Evolutionary conservation across 1,284 basidiomycete species (phyloP).

Genomic region (Somion occarium): DNA sequence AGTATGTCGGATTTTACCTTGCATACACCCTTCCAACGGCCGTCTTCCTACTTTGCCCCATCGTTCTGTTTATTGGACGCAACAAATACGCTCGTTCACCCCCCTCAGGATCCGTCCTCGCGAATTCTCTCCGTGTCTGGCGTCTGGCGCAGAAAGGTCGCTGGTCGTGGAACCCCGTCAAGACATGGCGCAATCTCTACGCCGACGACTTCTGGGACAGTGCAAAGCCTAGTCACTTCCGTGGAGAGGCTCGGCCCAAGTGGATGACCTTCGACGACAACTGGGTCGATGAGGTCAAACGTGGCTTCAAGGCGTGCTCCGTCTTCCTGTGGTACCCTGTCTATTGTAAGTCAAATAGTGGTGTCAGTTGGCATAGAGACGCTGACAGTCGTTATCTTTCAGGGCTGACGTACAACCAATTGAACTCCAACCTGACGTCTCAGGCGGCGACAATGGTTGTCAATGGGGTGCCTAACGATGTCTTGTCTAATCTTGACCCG

Average conservation of each 20-base stretch:
- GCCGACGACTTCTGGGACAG: slow-evolving; percentile 75
- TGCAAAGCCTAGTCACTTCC: slow-evolving; percentile 61
- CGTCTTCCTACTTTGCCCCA: slow-evolving; percentile 64
- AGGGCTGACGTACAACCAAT: slow-evolving; percentile 75
- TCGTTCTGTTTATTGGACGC: slow-evolving; percentile 64
- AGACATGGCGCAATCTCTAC: slow-evolving; percentile 42
- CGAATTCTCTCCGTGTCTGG: slow-evolving; percentile 45
- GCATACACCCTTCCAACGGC: slow-evolving; percentile 66
- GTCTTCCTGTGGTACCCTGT: slow-evolving; percentile 80
- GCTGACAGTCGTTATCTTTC: slow-evolving; percentile 10
- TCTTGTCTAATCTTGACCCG: slow-evolving; percentile 79
- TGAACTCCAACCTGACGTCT: slow-evolving; percentile 78
- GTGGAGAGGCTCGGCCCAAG: slow-evolving; percentile 37
- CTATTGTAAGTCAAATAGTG: slow-evolving; percentile 45
- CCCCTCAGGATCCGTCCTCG: slow-evolving; percentile 76
- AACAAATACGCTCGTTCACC: slow-evolving; percentile 66
- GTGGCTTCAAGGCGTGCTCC: slow-evolving; percentile 80
- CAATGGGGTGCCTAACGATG: slow-evolving; percentile 76
- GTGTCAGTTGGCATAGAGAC: slow-evolving; percentile 7
- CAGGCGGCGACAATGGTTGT: slow-evolving; percentile 72
- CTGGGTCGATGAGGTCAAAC: slow-evolving; percentile 81
- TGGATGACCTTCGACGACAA: slow-evolving; percentile 78
- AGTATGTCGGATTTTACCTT: slow-evolving; percentile 73
- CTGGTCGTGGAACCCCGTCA: slow-evolving; percentile 56
- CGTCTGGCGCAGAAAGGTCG: slow-evolving; percentile 45